These are phyloP conservation scores for Deinandra increscens DNA, from an alignment of 129 eudicot genomes.

Conservation along the genomic window DNA sequence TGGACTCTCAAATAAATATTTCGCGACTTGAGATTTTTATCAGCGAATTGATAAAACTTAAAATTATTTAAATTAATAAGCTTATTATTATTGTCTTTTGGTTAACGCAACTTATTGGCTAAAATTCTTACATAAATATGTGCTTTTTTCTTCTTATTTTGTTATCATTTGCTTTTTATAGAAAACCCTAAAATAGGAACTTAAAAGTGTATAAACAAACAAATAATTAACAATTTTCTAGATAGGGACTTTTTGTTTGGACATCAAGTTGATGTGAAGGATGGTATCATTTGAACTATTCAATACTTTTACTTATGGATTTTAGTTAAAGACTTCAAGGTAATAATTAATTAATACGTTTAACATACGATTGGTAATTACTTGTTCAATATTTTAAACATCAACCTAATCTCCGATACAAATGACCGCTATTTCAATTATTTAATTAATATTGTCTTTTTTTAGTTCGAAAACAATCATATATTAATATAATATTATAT, in stretches of 20 bases:
- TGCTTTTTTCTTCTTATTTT: background rate
- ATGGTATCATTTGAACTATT: background rate
- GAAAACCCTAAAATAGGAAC: background rate
- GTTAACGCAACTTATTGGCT: too few relatives aligned
- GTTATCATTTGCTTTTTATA: background rate
- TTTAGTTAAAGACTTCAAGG: background rate
- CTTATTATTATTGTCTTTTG: too few relatives aligned
- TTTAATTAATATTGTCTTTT: too few relatives aligned
- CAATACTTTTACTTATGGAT: background rate
- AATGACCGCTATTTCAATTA: too few relatives aligned
- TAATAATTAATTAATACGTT: background rate
- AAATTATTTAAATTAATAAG: too few relatives aligned
- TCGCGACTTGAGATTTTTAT: too few relatives aligned
- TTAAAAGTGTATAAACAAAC: background rate
- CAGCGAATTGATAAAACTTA: too few relatives aligned
- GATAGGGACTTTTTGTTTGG: slow-evolving; percentile 10
- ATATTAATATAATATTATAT: too few relatives aligned
- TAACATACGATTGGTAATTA: background rate
- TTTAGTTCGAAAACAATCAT: too few relatives aligned
- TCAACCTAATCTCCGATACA: background rate
- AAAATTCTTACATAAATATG: too few relatives aligned
- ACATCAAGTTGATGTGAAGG: background rate
- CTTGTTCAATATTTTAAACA: background rate
- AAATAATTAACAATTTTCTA: background rate
- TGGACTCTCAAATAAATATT: too few relatives aligned